These are phyloP conservation scores for Elsinoe perseae DNA, from an alignment of 2,329 filamentous ascomycete species.

Conservation along the genomic window DNA sequence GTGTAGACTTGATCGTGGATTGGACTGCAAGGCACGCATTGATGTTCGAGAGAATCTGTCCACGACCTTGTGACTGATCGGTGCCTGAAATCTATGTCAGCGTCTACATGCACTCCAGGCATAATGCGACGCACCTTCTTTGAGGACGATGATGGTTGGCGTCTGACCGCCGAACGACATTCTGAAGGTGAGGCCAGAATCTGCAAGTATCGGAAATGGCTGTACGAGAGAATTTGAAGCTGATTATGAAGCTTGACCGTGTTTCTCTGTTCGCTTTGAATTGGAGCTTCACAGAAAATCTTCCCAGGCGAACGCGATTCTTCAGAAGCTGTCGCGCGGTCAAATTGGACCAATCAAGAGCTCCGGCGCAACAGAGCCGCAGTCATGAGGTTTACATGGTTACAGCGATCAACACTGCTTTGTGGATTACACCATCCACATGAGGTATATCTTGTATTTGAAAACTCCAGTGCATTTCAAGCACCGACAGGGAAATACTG, in stretches of 20 bases:
- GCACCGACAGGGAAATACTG: background rate
- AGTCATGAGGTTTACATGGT: background rate
- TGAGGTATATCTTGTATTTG: too few species aligned
- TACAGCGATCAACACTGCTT: background rate
- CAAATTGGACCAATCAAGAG: constrained; percentile 4
- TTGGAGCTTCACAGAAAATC: constrained; percentile 9
- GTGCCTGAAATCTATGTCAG: constrained; percentile 56
- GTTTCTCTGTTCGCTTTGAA: background rate
- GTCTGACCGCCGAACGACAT: constrained; percentile 98
- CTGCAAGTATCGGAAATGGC: background rate
- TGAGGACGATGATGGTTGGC: constrained; percentile 95
- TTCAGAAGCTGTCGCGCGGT: constrained; percentile 7
- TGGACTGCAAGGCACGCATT: constrained; percentile 96
- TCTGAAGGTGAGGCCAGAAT: constrained; percentile 22
- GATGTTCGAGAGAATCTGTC: constrained; percentile 95
- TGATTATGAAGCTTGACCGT: background rate
- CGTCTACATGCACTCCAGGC: background rate
- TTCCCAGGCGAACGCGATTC: constrained; percentile 2
- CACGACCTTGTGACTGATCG: constrained; percentile 93
- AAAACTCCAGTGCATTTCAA: too few species aligned
- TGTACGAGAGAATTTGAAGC: background rate
- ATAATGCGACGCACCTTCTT: constrained; percentile 65
- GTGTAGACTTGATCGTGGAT: constrained; percentile 86
- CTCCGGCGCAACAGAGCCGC: background rate
- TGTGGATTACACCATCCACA: too few species aligned